Base-by-base conservation (phyloP, 2,329 filamentous ascomycete genomes). In the Escovopsis sp. region DNA sequence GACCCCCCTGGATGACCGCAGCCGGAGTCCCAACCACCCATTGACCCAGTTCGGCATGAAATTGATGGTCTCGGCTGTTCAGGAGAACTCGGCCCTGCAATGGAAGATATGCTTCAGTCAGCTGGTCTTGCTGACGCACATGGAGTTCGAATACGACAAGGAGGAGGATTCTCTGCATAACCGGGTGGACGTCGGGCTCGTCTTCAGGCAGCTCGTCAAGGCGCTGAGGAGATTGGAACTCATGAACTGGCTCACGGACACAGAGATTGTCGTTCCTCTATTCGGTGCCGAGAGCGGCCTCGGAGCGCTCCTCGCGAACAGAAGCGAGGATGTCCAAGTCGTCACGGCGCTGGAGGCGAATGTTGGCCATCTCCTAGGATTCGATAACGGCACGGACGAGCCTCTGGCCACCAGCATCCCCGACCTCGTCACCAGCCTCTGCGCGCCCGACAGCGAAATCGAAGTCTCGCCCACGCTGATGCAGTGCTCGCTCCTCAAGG, bases 121-220 rank as follows among this genome's bases (percentile, higher is more conserved):
- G 44, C 66, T 96, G 2, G 71, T 91, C 3, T 70, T 98, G 7
- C 69, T 94, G 13, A 72, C 91, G 9, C 87, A 95, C 58, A 81
- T 96, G 70, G 82, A 91, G 57, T 80, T 79, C 33, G 85, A 91
- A 54, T 74, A 84, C 41, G 82, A 88, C 44, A 74, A 79, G 48
- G 77, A 81, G 35, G 78, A 85, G 34, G 74, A 83, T 13, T 75
- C 75, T 2, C 66, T 78, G 30, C 71, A 74, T 48, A 61, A 68
- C 33, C 63, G 69, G 15, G 65, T 84, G 8, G 74, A 80, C 25
- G 80, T 91, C 44, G 76, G 81, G 39, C 64, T 67, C 1, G 75
- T 89, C 31, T 89, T 82, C 61, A 64, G 76, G 52, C 70, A 74
- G 37, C 68, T 95, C 6, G 67, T 91, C 30, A 65, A 69, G n/a